Evolutionary conservation across 495 filamentous ascomycete species (phyloP).

Genomic region (Immersiella caudata): DNA sequence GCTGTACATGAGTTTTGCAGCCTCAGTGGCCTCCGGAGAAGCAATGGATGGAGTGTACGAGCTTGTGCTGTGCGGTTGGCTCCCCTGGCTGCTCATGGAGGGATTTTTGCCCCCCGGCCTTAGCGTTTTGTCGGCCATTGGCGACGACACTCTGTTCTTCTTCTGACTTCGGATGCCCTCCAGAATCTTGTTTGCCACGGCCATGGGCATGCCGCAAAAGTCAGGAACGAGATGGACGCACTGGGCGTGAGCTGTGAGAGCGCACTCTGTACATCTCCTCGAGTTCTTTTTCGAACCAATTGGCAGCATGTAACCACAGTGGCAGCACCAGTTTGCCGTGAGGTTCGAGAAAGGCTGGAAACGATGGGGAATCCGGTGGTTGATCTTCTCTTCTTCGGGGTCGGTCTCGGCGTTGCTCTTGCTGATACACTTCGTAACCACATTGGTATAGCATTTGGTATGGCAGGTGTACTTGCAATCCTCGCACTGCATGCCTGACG

Average conservation of each 20-base stretch:
- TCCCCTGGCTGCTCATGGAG: slow-evolving; percentile 35
- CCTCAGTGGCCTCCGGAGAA: slow-evolving; percentile 53
- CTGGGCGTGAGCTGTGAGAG: slow-evolving; percentile 83
- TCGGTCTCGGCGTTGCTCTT: slow-evolving; percentile 98
- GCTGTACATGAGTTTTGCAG: slow-evolving; percentile 56
- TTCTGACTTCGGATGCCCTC: slow-evolving; percentile 65
- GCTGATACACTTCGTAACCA: slow-evolving; percentile 99
- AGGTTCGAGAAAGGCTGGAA: slow-evolving; percentile 94
- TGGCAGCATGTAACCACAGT: slow-evolving; percentile 97
- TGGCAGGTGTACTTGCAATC: slow-evolving; percentile 99
- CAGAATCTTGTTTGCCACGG: slow-evolving; percentile 90
- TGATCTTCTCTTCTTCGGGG: slow-evolving; percentile 98
- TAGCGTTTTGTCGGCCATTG: slow-evolving; percentile 65
- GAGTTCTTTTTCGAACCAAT: slow-evolving; percentile 87
- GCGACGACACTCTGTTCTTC: slow-evolving; percentile 51
- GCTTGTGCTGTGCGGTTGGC: slow-evolving; percentile 29
- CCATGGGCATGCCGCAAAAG: slow-evolving; percentile 99
- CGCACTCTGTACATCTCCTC: slow-evolving; percentile 86
- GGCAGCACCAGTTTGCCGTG: slow-evolving; percentile 98
- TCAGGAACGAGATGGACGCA: slow-evolving; percentile 97
- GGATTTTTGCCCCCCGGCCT: slow-evolving; percentile 55
- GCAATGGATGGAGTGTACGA: slow-evolving; percentile 41
- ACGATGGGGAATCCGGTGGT: slow-evolving; percentile 96
- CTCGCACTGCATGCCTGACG: slow-evolving; percentile 97
- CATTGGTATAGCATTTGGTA: slow-evolving; percentile 91